Conservation (phyloP, 208 protist genomes). For the Leishmania amazonensis region DNA sequence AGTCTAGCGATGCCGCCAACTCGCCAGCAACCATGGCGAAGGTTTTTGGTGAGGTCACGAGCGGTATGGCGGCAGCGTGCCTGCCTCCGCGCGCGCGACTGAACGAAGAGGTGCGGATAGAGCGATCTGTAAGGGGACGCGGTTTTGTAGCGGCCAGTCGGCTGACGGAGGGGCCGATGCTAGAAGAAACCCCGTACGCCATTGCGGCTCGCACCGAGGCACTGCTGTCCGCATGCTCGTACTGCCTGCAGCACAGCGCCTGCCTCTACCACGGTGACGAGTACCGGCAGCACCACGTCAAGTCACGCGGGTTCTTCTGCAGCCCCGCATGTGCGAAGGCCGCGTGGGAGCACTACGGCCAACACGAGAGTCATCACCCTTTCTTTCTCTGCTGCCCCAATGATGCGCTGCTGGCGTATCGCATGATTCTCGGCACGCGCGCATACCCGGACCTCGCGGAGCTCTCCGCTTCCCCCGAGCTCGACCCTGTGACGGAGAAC, state of each 20-base stretch:
- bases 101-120: slow-evolving; percentile 22
- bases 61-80: slow-evolving; percentile 20
- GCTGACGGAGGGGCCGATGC: slow-evolving; percentile 49
- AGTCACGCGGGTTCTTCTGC: slow-evolving; percentile 89
- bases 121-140: slow-evolving; percentile 43
- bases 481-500: slow-evolving; percentile 40
- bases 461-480: slow-evolving; percentile 30
- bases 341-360: slow-evolving; percentile 75
- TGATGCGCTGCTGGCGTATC: slow-evolving; percentile 77
- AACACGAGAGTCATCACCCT: slow-evolving; percentile 58
- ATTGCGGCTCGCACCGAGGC: slow-evolving; percentile 64
- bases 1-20: slow-evolving; percentile 44
- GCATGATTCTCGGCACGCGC: slow-evolving; percentile 49
- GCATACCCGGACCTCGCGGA: slow-evolving; percentile 33
- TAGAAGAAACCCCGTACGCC: slow-evolving; percentile 73
- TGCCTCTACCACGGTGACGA: slow-evolving; percentile 68
- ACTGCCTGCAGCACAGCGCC: slow-evolving; percentile 75
- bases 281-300: slow-evolving; percentile 51
- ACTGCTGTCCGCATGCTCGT: slow-evolving; percentile 75
- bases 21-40: slow-evolving; percentile 35
- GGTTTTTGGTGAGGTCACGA: slow-evolving; percentile 45
- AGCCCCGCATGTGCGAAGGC: slow-evolving; percentile 56
- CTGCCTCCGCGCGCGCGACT: slow-evolving; percentile 40
- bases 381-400: slow-evolving; percentile 88
- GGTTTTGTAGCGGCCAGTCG: slow-evolving; percentile 41